Percentiles rank a stretch among this genome's conserved stretches.
phyloP scores from a whole-genome alignment of 208 protist species.

The Wallacemonas sp. region DNA sequence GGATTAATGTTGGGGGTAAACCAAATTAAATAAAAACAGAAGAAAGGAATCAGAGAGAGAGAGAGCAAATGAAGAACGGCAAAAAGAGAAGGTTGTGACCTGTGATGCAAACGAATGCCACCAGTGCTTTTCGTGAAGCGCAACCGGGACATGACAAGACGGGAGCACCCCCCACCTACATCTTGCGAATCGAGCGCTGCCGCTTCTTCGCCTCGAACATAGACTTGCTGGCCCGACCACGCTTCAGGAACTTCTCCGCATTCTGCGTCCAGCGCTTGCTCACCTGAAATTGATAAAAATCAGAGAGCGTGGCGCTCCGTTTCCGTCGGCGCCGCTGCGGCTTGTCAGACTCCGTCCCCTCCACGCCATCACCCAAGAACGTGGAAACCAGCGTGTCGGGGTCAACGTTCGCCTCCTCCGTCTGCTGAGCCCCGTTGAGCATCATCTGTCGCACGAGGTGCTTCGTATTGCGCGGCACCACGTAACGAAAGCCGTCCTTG shows the following conservation, averaged over 20 bases:
- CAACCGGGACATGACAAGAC: constrained; percentile 7
- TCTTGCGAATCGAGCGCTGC: constrained; percentile 82
- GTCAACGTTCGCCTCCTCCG: constrained; percentile 42
- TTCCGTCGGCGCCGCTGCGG: constrained; percentile 58
- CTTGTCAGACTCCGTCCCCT: constrained; percentile 44
- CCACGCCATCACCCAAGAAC: constrained; percentile 64
- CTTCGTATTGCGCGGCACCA: constrained; percentile 77
- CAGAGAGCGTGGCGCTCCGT: constrained; percentile 52
- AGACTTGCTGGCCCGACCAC: constrained; percentile 68
- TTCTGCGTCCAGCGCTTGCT: constrained; percentile 85
- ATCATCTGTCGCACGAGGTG: constrained; percentile 69
- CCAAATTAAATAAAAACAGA: constrained; percentile 13
- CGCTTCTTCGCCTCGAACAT: constrained; percentile 85
- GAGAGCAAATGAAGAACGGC: constrained; percentile 12
- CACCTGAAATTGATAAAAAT: constrained; percentile 92
- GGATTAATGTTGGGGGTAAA: neutral
- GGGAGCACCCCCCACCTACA: constrained; percentile 34
- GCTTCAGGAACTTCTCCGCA: constrained; percentile 83
- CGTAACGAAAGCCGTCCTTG: constrained; percentile 87
- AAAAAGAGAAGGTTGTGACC: too few species aligned
- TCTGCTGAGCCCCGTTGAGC: constrained; percentile 17
- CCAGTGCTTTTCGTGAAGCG: too few species aligned
- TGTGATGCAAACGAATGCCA: too few species aligned
- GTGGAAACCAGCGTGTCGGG: constrained; percentile 53
- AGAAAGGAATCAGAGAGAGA: neutral